Conservation (phyloP, 2,329 filamentous ascomycete species). For the Cryphonectria parasitica region DNA sequence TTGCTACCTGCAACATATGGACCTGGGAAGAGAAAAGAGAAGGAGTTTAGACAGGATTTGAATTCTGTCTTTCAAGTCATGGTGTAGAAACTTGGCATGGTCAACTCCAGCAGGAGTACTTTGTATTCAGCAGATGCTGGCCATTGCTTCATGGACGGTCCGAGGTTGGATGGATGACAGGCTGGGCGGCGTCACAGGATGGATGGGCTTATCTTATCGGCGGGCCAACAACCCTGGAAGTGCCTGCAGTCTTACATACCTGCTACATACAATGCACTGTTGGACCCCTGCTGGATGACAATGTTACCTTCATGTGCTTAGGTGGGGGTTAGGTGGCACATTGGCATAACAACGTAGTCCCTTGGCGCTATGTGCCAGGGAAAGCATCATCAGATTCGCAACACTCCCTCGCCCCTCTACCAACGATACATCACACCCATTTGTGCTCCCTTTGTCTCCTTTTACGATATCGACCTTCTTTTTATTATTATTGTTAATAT, state of each 20-base stretch:
- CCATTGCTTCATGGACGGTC: not conserved
- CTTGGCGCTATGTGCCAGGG: not conserved
- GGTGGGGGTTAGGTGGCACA: not conserved
- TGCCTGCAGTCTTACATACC: conserved; percentile 13
- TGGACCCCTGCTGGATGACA: not conserved
- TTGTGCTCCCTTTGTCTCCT: not conserved
- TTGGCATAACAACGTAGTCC: not conserved
- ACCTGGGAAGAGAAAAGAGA: not conserved
- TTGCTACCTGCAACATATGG: conserved; percentile 26
- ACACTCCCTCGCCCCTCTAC: not conserved
- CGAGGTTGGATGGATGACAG: conserved; percentile 6
- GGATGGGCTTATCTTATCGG: conserved; percentile 18
- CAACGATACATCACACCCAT: not conserved
- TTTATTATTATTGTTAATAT: too few species aligned
- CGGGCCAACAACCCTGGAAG: not conserved
- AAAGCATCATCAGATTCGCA: conserved; percentile 11
- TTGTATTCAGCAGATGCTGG: not conserved
- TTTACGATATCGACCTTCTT: not conserved
- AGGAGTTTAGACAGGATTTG: not conserved
- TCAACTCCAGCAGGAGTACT: not conserved
- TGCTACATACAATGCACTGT: conserved; percentile 3
- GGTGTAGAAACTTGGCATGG: conserved; percentile 4
- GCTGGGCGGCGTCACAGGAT: conserved; percentile 8
- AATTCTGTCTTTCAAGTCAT: conserved; percentile 24
- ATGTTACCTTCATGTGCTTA: not conserved